These are phyloP conservation scores for Talaromyces trachyspermus DNA, from an alignment of 495 filamentous ascomycete species.

Conservation along the genomic window DNA sequence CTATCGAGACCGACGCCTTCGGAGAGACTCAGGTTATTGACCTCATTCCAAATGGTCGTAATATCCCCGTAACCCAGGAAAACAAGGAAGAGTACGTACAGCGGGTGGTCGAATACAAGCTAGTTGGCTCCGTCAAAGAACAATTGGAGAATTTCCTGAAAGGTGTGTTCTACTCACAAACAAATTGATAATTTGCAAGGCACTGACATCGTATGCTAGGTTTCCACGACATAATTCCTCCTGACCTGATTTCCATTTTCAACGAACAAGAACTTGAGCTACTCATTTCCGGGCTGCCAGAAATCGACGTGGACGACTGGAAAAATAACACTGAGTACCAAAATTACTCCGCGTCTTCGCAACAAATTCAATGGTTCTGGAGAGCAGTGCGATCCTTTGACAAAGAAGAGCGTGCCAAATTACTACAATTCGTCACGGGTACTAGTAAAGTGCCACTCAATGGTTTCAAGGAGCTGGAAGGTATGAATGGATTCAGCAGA, in stretches of 20 bases:
- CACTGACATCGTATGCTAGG: constrained; percentile 41
- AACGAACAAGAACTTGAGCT: constrained; percentile 97
- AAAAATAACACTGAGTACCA: constrained; percentile 98
- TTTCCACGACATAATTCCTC: constrained; percentile 97
- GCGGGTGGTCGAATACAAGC: constrained; percentile 85
- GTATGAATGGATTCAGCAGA: constrained; percentile 96
- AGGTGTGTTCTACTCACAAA: constrained; percentile 44
- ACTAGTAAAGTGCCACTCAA: constrained; percentile 98
- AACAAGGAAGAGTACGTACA: constrained; percentile 98
- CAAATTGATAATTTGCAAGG: neutral
- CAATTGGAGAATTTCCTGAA: constrained; percentile 94
- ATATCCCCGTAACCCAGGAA: constrained; percentile 90
- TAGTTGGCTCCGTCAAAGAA: constrained; percentile 83
- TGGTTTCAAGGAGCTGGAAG: constrained; percentile 97
- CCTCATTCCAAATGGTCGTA: constrained; percentile 76
- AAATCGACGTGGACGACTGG: constrained; percentile 98
- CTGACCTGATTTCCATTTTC: constrained; percentile 93
- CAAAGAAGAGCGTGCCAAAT: constrained; percentile 96
- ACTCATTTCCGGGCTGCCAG: constrained; percentile 91
- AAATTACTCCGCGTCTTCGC: constrained; percentile 89
- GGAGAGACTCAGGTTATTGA: constrained; percentile 83
- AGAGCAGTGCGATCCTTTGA: constrained; percentile 95
- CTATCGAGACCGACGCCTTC: constrained; percentile 86
- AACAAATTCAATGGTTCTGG: constrained; percentile 99
- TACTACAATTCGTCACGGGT: constrained; percentile 96